Percentiles rank a stretch among this genome's conserved stretches.
Conservation (phyloP, 805 yeast genomes). For the Candida succiphila region DNA sequence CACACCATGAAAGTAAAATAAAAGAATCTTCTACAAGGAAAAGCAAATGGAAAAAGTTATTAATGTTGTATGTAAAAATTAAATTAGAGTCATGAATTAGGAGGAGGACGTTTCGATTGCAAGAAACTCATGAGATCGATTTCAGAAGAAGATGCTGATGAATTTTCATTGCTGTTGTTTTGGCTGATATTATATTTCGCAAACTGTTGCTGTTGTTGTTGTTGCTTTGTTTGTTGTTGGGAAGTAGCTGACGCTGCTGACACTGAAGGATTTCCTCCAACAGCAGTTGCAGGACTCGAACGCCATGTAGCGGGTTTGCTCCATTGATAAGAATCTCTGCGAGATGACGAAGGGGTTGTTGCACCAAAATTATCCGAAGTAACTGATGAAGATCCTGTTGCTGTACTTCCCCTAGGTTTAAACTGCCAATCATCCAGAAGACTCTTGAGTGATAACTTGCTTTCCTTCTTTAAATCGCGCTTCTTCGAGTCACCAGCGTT, state of each 20-base stretch:
- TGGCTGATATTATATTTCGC: background rate
- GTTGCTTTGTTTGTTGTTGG: background rate
- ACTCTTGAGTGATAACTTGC: background rate
- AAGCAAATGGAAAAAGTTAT: too few relatives aligned
- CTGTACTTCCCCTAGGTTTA: background rate
- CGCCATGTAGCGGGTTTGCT: conserved; percentile 1
- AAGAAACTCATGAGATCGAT: conserved; percentile 16
- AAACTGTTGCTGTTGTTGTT: background rate
- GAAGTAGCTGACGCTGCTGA: conserved; percentile 5
- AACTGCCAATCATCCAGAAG: conserved; percentile 1
- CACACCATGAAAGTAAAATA: background rate
- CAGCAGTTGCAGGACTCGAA: conserved; percentile 1
- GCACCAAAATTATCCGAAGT: too few relatives aligned
- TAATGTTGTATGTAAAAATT: too few relatives aligned
- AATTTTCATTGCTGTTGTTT: conserved; percentile 4
- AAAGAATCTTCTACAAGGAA: background rate
- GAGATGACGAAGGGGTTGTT: too few relatives aligned
- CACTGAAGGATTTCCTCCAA: conserved; percentile 2
- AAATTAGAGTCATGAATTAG: too few relatives aligned
- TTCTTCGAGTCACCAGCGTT: background rate
- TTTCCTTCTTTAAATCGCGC: too few relatives aligned
- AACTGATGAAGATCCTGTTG: too few relatives aligned
- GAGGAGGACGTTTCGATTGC: too few relatives aligned
- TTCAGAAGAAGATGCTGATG: too few relatives aligned
- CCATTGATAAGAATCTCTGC: too few relatives aligned